A percentile compares a stretch with the other conserved stretches of the same genome.
Evolutionary conservation across 352 stramenopile genomes (phyloP).

Genomic region (Pseudoperonospora humuli): DNA sequence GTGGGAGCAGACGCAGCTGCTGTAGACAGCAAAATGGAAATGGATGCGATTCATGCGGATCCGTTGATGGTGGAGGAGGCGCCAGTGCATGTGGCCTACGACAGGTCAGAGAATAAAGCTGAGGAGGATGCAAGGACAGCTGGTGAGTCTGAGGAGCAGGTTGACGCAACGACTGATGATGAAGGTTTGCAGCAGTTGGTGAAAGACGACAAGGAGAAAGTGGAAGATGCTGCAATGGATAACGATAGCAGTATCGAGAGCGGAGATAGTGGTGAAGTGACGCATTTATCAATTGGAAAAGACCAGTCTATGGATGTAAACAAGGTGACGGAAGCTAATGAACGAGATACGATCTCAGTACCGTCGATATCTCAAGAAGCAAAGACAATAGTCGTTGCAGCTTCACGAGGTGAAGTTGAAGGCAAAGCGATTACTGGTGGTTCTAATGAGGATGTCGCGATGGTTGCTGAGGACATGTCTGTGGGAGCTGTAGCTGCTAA

Average conservation of each 20-base stretch:
- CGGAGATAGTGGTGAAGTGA: neutral
- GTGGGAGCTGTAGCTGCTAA: neutral
- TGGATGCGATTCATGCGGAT: too few relatives aligned
- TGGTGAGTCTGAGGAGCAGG: neutral
- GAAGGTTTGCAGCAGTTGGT: neutral
- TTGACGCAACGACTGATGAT: neutral
- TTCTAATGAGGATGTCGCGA: constrained; percentile 4
- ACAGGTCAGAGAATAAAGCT: neutral
- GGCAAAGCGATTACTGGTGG: neutral
- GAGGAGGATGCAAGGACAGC: neutral
- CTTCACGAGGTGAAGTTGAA: neutral
- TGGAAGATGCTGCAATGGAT: too few relatives aligned
- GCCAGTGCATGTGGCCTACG: constrained; percentile 1
- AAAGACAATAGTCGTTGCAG: neutral
- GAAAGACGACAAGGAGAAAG: neutral
- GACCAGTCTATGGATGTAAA: neutral
- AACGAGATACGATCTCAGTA: neutral
- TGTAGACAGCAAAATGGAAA: too few relatives aligned
- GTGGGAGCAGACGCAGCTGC: neutral
- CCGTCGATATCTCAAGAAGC: neutral
- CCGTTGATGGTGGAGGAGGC: neutral
- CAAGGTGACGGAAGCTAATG: neutral
- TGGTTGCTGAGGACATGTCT: neutral
- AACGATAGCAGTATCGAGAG: neutral
- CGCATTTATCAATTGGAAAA: neutral